Conservation (phyloP, 495 filamentous ascomycete species). For the Durotheca rogersii region DNA sequence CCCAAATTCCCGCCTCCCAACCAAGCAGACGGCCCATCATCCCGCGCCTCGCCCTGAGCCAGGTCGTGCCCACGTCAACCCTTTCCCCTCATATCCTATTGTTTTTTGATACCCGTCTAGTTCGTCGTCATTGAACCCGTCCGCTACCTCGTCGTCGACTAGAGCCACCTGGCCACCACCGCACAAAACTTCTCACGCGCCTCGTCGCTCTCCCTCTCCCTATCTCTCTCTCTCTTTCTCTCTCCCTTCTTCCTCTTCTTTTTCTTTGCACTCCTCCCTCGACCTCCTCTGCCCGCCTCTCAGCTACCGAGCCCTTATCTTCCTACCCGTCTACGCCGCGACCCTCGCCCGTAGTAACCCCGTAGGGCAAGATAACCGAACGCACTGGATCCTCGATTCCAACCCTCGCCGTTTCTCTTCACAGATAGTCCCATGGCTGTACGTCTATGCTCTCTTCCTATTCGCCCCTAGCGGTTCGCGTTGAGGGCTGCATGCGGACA, state of each 20-base stretch:
- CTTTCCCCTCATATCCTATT: slow-evolving; percentile 11
- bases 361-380: neutral
- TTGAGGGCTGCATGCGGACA: neutral
- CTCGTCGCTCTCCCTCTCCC: slow-evolving; percentile 3
- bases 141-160: neutral
- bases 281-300: too few species aligned
- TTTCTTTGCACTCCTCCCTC: too few species aligned
- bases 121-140: slow-evolving; percentile 11
- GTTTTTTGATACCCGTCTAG: slow-evolving; percentile 27
- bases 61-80: slow-evolving; percentile 11
- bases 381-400: neutral
- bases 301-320: too few species aligned
- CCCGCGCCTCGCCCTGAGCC: slow-evolving; percentile 1
- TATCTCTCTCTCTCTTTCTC: neutral
- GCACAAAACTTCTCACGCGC: slow-evolving; percentile 6
- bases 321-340: neutral
- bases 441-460: slow-evolving; percentile 1
- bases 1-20: neutral
- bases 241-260: too few species aligned
- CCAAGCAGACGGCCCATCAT: slow-evolving; percentile 6
- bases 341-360: neutral
- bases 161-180: slow-evolving; percentile 22
- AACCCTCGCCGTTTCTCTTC: neutral
- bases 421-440: slow-evolving; percentile 23
- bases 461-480: neutral